Conservation (phyloP, 352 stramenopile genomes). For the Phytophthora hibernalis region DNA sequence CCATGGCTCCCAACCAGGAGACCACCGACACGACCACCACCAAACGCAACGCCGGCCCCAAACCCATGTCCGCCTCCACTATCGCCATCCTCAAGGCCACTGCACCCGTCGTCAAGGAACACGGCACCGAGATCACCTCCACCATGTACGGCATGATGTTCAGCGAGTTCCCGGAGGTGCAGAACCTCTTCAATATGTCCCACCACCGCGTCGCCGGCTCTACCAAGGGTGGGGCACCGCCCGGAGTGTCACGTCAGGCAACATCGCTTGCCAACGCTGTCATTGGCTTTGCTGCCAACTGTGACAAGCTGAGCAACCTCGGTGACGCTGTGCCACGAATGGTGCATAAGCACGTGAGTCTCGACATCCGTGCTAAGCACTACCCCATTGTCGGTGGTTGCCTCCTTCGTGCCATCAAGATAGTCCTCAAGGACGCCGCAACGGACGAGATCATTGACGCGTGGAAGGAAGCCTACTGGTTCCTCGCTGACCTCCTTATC, state of each 20-base stretch:
- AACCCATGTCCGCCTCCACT: conserved; percentile 44
- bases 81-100: conserved; percentile 73
- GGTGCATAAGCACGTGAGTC: conserved; percentile 66
- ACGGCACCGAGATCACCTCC: conserved; percentile 69
- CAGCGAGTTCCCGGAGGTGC: conserved; percentile 63
- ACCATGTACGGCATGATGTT: conserved; percentile 81
- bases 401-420: conserved; percentile 63
- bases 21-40: background rate
- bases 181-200: conserved; percentile 77
- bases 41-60: conserved; percentile 17
- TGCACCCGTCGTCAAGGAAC: conserved; percentile 62
- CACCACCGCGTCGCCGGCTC: conserved; percentile 61
- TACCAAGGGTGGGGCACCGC: conserved; percentile 28
- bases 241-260: conserved; percentile 49
- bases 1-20: conserved; percentile 29
- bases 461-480: conserved; percentile 65
- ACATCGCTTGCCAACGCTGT: conserved; percentile 63
- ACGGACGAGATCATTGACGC: conserved; percentile 67
- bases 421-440: conserved; percentile 55
- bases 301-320: conserved; percentile 59
- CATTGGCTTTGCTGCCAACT: conserved; percentile 68
- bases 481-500: conserved; percentile 71
- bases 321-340: conserved; percentile 62
- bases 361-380: conserved; percentile 72
- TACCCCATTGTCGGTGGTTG: conserved; percentile 71